Evolutionary conservation across 2,329 filamentous ascomycete species (phyloP).

Genomic region (Penicillium italicum): DNA sequence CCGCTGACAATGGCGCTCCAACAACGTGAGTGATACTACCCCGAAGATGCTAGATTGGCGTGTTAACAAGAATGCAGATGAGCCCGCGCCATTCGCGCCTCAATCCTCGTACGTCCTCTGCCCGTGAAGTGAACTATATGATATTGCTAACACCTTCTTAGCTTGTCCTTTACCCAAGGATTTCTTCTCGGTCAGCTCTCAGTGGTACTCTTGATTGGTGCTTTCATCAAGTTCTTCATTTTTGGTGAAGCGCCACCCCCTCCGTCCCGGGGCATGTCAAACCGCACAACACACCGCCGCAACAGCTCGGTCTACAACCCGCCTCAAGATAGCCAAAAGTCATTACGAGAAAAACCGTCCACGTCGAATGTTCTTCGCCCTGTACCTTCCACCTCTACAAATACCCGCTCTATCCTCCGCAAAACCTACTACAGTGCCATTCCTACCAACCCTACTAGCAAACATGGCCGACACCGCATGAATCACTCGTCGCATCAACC

Average conservation of each 20-base stretch:
- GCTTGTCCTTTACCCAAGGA: slow-evolving; percentile 87
- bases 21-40: slow-evolving; percentile 24
- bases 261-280: slow-evolving; percentile 71
- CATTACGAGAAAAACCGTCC: slow-evolving; percentile 45
- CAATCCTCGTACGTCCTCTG: slow-evolving; percentile 42
- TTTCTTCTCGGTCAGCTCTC: slow-evolving; percentile 91
- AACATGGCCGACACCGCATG: slow-evolving; percentile 42
- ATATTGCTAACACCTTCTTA: slow-evolving; percentile 36
- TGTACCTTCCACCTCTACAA: slow-evolving; percentile 76
- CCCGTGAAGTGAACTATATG: slow-evolving; percentile 11
- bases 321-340: slow-evolving; percentile 43
- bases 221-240: slow-evolving; percentile 99
- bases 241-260: slow-evolving; percentile 88
- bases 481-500: slow-evolving; percentile 78
- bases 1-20: slow-evolving; percentile 34
- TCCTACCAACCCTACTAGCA: slow-evolving; percentile 39
- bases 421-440: slow-evolving; percentile 90
- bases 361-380: slow-evolving; percentile 69
- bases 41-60: background rate
- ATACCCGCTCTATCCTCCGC: slow-evolving; percentile 71
- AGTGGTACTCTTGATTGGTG: slow-evolving; percentile 82
- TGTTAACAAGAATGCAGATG: slow-evolving; percentile 27
- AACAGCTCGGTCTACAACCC: slow-evolving; percentile 60
- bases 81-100: slow-evolving; percentile 29
- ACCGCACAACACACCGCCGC: slow-evolving; percentile 73